Evolutionary conservation across 2,329 filamentous ascomycete species (phyloP).

Genomic region (Fusarium irregulare): DNA sequence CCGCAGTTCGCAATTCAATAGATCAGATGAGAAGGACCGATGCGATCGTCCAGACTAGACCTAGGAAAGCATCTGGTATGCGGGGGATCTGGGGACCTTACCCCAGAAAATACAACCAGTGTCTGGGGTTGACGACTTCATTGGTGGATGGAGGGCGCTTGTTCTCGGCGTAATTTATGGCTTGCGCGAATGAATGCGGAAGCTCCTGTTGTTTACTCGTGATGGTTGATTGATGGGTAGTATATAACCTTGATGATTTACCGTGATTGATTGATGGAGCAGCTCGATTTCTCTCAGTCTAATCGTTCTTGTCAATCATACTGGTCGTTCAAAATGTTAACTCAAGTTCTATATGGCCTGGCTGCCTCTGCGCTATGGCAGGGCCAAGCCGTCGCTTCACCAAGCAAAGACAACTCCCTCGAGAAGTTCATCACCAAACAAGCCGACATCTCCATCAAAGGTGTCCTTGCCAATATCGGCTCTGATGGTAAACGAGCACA

Average conservation of each 20-base stretch:
- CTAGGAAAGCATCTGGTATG: slow-evolving; percentile 17
- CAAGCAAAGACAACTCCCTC: background rate
- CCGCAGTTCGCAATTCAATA: slow-evolving; percentile 1
- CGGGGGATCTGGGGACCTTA: slow-evolving; percentile 25
- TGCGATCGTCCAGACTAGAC: slow-evolving; percentile 22
- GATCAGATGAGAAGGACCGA: slow-evolving; percentile 24
- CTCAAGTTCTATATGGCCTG: slow-evolving; percentile 10
- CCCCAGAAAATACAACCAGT: slow-evolving; percentile 20
- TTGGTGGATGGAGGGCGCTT: background rate
- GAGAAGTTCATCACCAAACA: slow-evolving; percentile 36
- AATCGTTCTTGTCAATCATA: too few relatives aligned
- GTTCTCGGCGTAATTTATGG: slow-evolving; percentile 20
- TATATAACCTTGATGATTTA: background rate
- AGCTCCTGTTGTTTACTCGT: background rate
- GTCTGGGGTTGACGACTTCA: background rate
- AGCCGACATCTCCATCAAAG: slow-evolving; percentile 31
- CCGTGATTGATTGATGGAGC: fast-evolving
- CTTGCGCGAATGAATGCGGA: background rate
- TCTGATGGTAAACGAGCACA: slow-evolving; percentile 59
- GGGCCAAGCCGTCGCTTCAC: slow-evolving; percentile 7
- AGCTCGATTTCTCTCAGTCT: background rate
- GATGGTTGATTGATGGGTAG: too few relatives aligned
- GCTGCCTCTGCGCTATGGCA: slow-evolving; percentile 4
- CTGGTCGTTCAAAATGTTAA: slow-evolving; percentile 7
- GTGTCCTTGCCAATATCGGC: slow-evolving; percentile 62